Evolutionary conservation across 2,329 filamentous ascomycete species (phyloP), one percentile per base, ranked within the genome.

Genomic region (Penicillium hordei): DNA sequence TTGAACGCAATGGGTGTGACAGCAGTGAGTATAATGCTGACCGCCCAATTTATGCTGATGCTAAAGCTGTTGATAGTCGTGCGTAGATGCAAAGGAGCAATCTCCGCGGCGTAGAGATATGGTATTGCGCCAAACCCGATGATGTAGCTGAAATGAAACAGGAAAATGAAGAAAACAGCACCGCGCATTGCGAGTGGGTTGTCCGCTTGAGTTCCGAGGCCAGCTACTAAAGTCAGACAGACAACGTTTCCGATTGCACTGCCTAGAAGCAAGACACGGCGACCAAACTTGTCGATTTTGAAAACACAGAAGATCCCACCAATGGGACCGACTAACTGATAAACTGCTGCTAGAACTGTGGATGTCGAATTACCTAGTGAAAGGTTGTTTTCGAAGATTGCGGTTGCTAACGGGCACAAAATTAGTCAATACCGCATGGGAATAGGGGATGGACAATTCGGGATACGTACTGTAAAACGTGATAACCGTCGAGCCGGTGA

Each of bases 131-230:
- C 64, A 29, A 62, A 66, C 0, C 65, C 65, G 13, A 66, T 59
- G 45, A 65, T 65, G 36, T 66, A 67, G 39, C 54, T 61, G 58
- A 67, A 65, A 48, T 67, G 65, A 15, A 65, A 67, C 5, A 67
- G 48, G 27, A 67, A 67, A 10, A 67, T 57, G 38, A 67, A 67
- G 27, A 67, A 60, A 1, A 67, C 60, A 17, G 65, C 64, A 10
- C 57, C 59, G 27, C 64, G 62, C n/a, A 53, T 48, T 3, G 64
- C 61, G 12, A 49, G 43, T n/a, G 59, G 46, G 19, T 65, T 65
- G 4, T 48, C 44, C 1, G 44, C 4, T 25, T 59, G 55, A 15
- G 60, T 62, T n/a, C 64, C 62, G 13, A 67, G 65, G 1, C 45
- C 43, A 21, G 65, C 65, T 21, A 66, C 59, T 8, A 65, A 42